Conservation (phyloP, 1,139 yeast species). For the Blastobotrys indianensis region DNA sequence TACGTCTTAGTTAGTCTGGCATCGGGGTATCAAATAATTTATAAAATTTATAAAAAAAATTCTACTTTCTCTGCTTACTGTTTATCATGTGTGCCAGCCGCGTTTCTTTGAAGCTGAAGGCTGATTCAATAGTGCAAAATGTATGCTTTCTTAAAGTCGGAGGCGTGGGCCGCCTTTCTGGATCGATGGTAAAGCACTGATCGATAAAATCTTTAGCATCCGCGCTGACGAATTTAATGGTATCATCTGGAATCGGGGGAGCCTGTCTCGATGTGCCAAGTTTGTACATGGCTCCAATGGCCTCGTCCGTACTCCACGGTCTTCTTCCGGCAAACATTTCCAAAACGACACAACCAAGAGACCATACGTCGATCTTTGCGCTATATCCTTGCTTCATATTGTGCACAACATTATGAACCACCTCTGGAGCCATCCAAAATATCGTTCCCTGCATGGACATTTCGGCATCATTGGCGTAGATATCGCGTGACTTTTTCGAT, state of each 20-base stretch:
- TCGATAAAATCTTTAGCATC: constrained; percentile 68
- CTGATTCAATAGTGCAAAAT: constrained; percentile 47
- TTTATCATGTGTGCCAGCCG: constrained; percentile 53
- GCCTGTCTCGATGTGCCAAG: constrained; percentile 74
- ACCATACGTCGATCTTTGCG: constrained; percentile 73
- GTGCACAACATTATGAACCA: constrained; percentile 70
- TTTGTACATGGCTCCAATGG: constrained; percentile 46
- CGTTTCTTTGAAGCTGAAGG: constrained; percentile 59
- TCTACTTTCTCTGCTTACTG: constrained; percentile 40
- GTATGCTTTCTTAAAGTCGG: constrained; percentile 54
- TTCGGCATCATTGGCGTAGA: constrained; percentile 85
- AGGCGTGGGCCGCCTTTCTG: constrained; percentile 86
- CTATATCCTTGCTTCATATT: constrained; percentile 88
- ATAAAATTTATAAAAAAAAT: constrained; percentile 2
- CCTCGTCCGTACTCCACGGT: constrained; percentile 49
- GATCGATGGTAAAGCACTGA: constrained; percentile 71
- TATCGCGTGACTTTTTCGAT: constrained; percentile 79
- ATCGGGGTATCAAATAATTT: too few species aligned
- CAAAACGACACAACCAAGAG: constrained; percentile 90
- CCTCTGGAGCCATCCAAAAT: constrained; percentile 99
- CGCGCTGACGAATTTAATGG: constrained; percentile 53
- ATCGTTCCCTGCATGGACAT: constrained; percentile 99
- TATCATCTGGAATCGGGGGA: constrained; percentile 93
- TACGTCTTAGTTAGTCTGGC: too few species aligned
- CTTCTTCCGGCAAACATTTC: constrained; percentile 76